These are phyloP conservation scores for Copromyces sp. DNA, from an alignment of 495 filamentous ascomycete species.

Conservation along the genomic window DNA sequence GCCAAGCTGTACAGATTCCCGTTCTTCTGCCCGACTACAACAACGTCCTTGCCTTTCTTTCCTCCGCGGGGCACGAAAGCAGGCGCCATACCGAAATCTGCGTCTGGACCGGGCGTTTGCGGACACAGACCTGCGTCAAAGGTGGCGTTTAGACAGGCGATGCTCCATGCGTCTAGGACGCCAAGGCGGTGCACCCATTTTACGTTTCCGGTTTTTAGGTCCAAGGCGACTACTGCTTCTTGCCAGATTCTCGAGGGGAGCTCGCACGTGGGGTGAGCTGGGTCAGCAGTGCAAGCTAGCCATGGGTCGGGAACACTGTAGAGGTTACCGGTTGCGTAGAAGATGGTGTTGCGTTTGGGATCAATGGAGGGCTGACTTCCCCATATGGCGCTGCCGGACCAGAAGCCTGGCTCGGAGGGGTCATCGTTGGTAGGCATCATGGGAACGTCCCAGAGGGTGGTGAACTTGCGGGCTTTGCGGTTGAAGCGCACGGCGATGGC, in stretches of 20 bases:
- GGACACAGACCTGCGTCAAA: constrained; percentile 14
- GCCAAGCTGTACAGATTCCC: constrained; percentile 26
- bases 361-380: constrained; percentile 34
- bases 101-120: constrained; percentile 24
- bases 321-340: constrained; percentile 30
- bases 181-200: constrained; percentile 23
- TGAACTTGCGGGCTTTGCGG: constrained; percentile 8
- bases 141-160: constrained; percentile 18
- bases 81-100: constrained; percentile 36
- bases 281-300: constrained; percentile 17
- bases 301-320: constrained; percentile 17
- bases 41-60: constrained; percentile 14
- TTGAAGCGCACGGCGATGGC: constrained; percentile 20
- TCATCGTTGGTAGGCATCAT: constrained; percentile 16
- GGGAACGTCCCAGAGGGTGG: constrained; percentile 18
- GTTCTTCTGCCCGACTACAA: constrained; percentile 32
- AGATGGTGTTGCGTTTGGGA: constrained; percentile 20
- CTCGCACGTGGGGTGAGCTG: neutral
- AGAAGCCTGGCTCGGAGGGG: constrained; percentile 5
- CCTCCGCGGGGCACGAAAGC: constrained; percentile 15
- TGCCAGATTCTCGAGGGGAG: constrained; percentile 15
- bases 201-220: constrained; percentile 18
- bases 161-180: constrained; percentile 22
- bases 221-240: constrained; percentile 22
- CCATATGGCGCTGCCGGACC: constrained; percentile 29